Base-by-base conservation (phyloP, 441 rosid genomes). In the Pelargonium fulgidum region DNA sequence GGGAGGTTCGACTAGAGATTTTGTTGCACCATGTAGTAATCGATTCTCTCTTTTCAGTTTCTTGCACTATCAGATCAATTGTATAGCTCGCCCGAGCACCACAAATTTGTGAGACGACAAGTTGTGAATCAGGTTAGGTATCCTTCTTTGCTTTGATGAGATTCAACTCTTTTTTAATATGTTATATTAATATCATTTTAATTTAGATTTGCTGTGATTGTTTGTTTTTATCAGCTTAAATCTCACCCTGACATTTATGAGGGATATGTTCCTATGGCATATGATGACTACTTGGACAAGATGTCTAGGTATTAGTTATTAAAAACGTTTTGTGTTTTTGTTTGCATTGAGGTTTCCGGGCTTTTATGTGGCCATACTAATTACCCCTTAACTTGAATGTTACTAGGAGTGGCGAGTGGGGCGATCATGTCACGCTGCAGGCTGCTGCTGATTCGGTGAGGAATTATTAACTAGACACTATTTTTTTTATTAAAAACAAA, bases 11-110 rank as follows among this genome's bases (percentile, higher is more conserved):
- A 24, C 24, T 6, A 17, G 39, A 8, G 29, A 13, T 22, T 16
- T 39, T 3, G 9, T 54, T 45, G 45, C 20, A 29, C 63, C 2
- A 44, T 54, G 39, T 63, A 50, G 7, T 63, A 20, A 36, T 33
- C n/a, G n/a, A n/a, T 9, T 17, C 19, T 14, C 45, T 59, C 36
- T 65, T 41, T 48, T 62, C 85, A 92, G 98, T 92, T 92, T 68
- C 95, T 89, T 66, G 96, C 98, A 71, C 82, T 92, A 61, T 84
- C 98, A 56, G 89, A 89, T 84, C 96, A 92, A 74, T 79, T 89
- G 13, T 78, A 81, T 75, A 67, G 67, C 62, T 79, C 89, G n/a
- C 84, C 95, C 59, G 98, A 89, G 61, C 77, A 79, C 68, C 93
- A 92, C 82, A 86, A 85, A 84, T 24, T 29, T 48, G 87, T 90